Evolutionary conservation across 441 rosid species (phyloP), one percentile per base, ranked within the genome.

Genomic region (Arabidopsis hybrid): DNA sequence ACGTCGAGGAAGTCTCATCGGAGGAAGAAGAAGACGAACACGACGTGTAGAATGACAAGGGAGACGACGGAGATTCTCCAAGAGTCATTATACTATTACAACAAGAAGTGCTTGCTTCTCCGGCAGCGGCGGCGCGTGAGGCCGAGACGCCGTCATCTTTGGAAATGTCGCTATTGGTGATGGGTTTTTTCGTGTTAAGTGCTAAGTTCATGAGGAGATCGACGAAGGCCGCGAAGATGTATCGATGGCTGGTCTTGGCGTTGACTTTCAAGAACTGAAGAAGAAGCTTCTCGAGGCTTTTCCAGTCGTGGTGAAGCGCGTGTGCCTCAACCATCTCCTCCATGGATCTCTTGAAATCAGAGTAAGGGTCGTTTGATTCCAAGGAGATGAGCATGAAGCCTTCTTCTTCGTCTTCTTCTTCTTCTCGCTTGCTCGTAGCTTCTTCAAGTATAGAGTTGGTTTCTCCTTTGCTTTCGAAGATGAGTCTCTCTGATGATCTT

Each of bases 261-360:
- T 85, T 89, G 17, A 82, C 82, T 72, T 75, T 83, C 77, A 89
- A 80, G 81, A 83, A 84, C 86, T 85, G 81, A 2, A 83, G 83
- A 70, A 89, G 69, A 80, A 87, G 57, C 64, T 85, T 84, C 71
- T 85, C 87, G 58, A 89, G 72, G 43, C 80, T 66, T 10, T 75
- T 85, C 93, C 93, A 87, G 9, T 87, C 86, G 59, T 83, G 84
- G 45, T 69, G 79, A 69, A 83, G 61, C 63, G 79, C 86, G 59
- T 82, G 81, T 10, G 78, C 72, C 76, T 81, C 82, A 74, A 85
- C 88, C 89, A 89, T 89, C 72, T 85, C 86, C 69, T 82, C 91
- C 91, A 88, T 85, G 4, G 88, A 84, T 12, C 72, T 67, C 71
- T 83, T 79, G 80, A 89, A 89, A 60, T 88, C 91, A 2, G 59